These are phyloP conservation scores for Sporothrix euskadiensis DNA, from an alignment of 2,329 filamentous ascomycete genomes.

Conservation along the genomic window DNA sequence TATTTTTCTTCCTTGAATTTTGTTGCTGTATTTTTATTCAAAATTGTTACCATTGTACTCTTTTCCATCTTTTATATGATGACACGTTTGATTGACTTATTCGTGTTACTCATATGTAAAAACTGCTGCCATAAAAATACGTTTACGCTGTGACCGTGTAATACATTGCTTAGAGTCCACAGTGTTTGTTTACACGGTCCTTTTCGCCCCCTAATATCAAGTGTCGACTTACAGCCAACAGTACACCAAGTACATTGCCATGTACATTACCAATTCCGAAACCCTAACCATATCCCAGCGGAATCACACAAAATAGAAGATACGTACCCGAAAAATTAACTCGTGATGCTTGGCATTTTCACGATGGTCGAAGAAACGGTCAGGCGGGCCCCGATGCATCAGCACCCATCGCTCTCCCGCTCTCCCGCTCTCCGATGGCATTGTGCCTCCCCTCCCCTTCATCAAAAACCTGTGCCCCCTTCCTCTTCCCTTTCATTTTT, in stretches of 20 bases:
- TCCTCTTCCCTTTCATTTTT: neutral
- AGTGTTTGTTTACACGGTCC: conserved; percentile 4
- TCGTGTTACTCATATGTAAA: too few relatives aligned
- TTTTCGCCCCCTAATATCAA: neutral
- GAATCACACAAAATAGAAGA: neutral
- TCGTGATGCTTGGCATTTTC: neutral
- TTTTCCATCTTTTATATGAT: too few relatives aligned
- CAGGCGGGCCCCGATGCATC: neutral
- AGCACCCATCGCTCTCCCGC: neutral
- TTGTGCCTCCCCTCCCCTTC: neutral
- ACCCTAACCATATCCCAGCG: neutral
- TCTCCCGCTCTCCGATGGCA: too few relatives aligned
- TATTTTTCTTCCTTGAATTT: too few relatives aligned
- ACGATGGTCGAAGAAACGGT: neutral
- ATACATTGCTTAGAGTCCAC: neutral
- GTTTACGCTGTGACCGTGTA: neutral
- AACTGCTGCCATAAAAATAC: too few relatives aligned
- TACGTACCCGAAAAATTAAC: neutral
- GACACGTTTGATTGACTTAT: too few relatives aligned
- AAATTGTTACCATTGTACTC: too few relatives aligned
- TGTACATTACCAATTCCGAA: neutral
- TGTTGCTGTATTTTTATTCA: too few relatives aligned
- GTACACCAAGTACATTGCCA: neutral
- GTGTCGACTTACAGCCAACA: neutral
- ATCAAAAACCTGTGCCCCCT: too few relatives aligned